Evolutionary conservation across 192 early-diverging fungal genomes (phyloP), one percentile per base, ranked within the genome.

Genomic region (Rhizophlyctis rosea): DNA sequence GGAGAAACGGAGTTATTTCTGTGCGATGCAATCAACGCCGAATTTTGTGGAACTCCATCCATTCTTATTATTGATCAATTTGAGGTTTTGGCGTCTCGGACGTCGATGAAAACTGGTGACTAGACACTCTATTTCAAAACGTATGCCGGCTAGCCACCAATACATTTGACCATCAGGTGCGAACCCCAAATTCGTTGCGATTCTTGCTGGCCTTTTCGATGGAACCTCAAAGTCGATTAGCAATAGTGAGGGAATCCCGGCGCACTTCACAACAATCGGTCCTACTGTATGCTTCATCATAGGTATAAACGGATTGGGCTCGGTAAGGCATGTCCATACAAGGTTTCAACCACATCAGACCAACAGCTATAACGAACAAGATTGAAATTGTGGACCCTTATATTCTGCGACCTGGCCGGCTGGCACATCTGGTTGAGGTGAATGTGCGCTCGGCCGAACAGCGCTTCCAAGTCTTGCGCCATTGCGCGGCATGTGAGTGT

Each of bases 321-420:
- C 11, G 14, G 7, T 52, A 9, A 5, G 24, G 5, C 50, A 52
- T 47, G n/a, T 47, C 9, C 50, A n/a, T 7, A 52, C n/a, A 52
- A 27, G 25, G 23, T 7, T 27, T 7, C 7, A 9, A 13, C 23
- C 44, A 3, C 23, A 5, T 47, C 39, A 23, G n/a, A 24, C 49
- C 33, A 13, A 62, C 50, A 76, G 83, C 70, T 18, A 31, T 80
- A 34, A 83, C 84, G 2, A 86, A 77, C 57, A 66, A 82, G 39
- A 53, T 74, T 1, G 75, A 84, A 34, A 74, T 73, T 4, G 61
- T 87, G 14, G 77, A 81, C 54, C 33, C 72, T 23, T 70, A 60
- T 5, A 58, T 87, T 27, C 57, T 76, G 52, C 76, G 84, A 3
- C 82, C 86, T n/a, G 82, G 84, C 4, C 67, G 86, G n/a, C 65